Evolutionary conservation across 352 stramenopile genomes (phyloP).

Genomic region (Pythium dissotocum): DNA sequence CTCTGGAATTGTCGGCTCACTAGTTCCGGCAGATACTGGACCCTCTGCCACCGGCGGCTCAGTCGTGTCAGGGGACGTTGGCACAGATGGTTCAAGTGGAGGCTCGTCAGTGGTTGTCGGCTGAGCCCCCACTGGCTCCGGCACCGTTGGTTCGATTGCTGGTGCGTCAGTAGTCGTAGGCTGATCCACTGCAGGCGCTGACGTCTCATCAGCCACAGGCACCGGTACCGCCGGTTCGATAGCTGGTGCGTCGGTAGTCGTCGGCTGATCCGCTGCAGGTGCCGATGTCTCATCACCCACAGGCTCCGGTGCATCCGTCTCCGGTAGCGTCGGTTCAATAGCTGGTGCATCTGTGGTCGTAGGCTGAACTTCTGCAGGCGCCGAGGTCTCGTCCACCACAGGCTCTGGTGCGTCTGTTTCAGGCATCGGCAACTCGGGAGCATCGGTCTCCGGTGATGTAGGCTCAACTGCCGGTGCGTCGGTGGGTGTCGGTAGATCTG

Average conservation of each 20-base stretch:
- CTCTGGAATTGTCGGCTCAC: neutral
- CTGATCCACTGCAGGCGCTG: neutral
- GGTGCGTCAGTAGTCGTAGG: neutral
- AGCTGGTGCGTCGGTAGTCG: neutral
- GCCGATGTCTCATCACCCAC: too few relatives aligned
- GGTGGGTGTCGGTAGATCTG: neutral
- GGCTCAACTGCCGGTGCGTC: neutral
- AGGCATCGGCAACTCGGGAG: too few relatives aligned
- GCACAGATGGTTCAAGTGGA: too few relatives aligned
- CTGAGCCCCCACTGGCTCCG: neutral
- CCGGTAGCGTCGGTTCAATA: neutral
- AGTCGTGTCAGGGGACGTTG: neutral
- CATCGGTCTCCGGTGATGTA: neutral
- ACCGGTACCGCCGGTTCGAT: too few relatives aligned
- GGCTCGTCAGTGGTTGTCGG: neutral
- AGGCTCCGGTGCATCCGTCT: neutral
- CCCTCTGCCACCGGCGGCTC: neutral
- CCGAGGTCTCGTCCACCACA: neutral
- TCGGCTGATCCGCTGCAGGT: neutral
- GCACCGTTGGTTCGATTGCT: neutral
- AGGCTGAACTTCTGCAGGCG: too few relatives aligned
- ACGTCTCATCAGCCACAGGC: too few relatives aligned
- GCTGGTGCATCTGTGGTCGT: neutral
- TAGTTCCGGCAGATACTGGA: neutral
- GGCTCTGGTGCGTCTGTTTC: neutral